Evolutionary conservation across 2,329 filamentous ascomycete genomes (phyloP).

Genomic region (Rutstroemia sydowiana): DNA sequence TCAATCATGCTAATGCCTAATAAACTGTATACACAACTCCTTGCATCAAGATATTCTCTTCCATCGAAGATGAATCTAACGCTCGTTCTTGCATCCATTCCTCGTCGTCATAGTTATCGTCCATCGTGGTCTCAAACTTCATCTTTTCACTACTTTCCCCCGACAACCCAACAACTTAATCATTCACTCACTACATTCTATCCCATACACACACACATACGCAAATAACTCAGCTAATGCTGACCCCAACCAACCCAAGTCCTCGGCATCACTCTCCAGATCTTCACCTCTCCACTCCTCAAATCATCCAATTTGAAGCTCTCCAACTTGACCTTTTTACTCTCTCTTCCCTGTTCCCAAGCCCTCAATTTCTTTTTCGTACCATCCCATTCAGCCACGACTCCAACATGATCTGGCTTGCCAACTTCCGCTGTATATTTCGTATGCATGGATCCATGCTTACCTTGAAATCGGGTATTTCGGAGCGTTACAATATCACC

Average conservation of each 20-base stretch:
- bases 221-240: neutral
- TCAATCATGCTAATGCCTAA: conserved; percentile 8
- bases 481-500: conserved; percentile 91
- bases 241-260: conserved; percentile 79
- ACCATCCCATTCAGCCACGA: conserved; percentile 96
- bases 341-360: conserved; percentile 93
- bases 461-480: conserved; percentile 90
- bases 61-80: neutral
- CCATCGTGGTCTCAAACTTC: neutral
- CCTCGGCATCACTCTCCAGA: conserved; percentile 91
- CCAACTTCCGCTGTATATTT: conserved; percentile 88
- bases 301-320: conserved; percentile 91
- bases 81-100: neutral
- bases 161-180: neutral
- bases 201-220: neutral
- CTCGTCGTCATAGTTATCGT: neutral
- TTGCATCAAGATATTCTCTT: neutral
- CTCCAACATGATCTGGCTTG: conserved; percentile 75
- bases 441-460: conserved; percentile 88
- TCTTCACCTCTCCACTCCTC: conserved; percentile 87
- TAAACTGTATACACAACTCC: conserved; percentile 5
- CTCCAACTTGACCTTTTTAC: conserved; percentile 86
- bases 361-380: conserved; percentile 95
- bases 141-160: neutral
- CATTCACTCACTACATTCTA: neutral